A percentile compares a stretch with the other conserved stretches of the same genome.
phyloP scores from a whole-genome alignment of 768 basidiomycete species.

The Auricularia sp. region DNA sequence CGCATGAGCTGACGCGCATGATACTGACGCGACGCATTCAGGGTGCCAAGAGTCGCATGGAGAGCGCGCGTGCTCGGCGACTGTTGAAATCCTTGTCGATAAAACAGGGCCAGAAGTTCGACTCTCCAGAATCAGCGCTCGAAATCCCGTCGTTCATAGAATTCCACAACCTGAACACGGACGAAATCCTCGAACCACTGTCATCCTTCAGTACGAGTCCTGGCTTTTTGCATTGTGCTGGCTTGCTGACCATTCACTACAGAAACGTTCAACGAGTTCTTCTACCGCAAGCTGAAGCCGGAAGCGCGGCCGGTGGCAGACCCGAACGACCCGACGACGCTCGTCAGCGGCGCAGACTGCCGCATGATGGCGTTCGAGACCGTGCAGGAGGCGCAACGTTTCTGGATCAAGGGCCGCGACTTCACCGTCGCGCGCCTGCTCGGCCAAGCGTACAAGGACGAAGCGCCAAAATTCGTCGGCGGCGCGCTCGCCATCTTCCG shows the following conservation, averaged over 20 bases:
- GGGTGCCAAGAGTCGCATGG: slow-evolving; percentile 83
- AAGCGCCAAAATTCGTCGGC: slow-evolving; percentile 61
- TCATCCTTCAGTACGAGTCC: slow-evolving; percentile 63
- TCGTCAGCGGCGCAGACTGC: slow-evolving; percentile 90
- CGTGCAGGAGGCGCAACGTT: slow-evolving; percentile 69
- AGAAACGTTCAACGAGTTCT: slow-evolving; percentile 93
- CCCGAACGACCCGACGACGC: slow-evolving; percentile 61
- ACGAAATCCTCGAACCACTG: slow-evolving; percentile 76
- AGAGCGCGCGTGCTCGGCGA: slow-evolving; percentile 70
- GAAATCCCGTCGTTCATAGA: slow-evolving; percentile 85
- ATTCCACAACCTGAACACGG: slow-evolving; percentile 75
- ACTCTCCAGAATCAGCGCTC: slow-evolving; percentile 68
- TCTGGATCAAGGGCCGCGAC: slow-evolving; percentile 98
- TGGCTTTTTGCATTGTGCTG: not conserved
- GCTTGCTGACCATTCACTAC: not conserved
- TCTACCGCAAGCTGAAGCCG: slow-evolving; percentile 84
- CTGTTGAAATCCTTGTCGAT: slow-evolving; percentile 82
- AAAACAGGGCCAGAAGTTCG: slow-evolving; percentile 91
- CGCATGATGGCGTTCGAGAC: slow-evolving; percentile 92
- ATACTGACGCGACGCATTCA: slow-evolving; percentile 14
- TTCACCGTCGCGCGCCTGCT: slow-evolving; percentile 74
- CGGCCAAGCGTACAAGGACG: slow-evolving; percentile 62
- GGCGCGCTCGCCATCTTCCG: slow-evolving; percentile 86
- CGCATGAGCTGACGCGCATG: not conserved
- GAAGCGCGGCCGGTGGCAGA: slow-evolving; percentile 64